These are phyloP conservation scores for Epichloe hybrida DNA, from an alignment of 2,329 filamentous ascomycete species.

Conservation along the genomic window DNA sequence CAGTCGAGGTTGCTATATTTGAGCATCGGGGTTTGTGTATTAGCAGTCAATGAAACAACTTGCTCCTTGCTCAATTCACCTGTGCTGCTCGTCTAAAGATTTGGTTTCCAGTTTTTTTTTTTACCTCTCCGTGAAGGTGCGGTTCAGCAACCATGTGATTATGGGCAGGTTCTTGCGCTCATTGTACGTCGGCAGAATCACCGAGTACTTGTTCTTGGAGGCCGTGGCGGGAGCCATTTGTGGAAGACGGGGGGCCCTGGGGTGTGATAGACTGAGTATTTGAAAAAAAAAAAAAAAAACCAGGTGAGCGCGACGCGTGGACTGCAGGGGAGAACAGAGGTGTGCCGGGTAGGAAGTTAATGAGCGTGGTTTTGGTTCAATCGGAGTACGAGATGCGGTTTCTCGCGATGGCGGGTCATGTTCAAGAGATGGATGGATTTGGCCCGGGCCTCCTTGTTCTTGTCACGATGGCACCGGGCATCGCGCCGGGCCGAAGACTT, in stretches of 20 bases:
- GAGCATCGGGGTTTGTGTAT: background rate
- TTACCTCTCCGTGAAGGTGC: slow-evolving; percentile 80
- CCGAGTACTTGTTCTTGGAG: slow-evolving; percentile 68
- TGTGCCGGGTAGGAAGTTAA: slow-evolving; percentile 6
- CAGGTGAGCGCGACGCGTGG: background rate
- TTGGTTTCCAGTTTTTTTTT: slow-evolving; percentile 12
- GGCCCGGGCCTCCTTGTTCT: background rate
- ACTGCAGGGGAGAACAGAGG: background rate
- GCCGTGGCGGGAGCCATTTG: slow-evolving; percentile 34
- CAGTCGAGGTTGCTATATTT: slow-evolving; percentile 71
- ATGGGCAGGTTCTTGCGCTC: slow-evolving; percentile 95
- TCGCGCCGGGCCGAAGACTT: background rate
- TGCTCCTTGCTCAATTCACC: background rate
- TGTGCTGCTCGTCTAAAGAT: background rate
- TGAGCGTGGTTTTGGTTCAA: slow-evolving; percentile 13
- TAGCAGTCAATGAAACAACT: background rate
- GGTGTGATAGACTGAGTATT: background rate
- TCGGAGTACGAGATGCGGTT: slow-evolving; percentile 5
- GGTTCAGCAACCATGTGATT: slow-evolving; percentile 85
- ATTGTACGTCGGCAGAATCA: slow-evolving; percentile 97
- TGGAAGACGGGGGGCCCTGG: background rate
- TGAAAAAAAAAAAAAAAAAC: too few species aligned
- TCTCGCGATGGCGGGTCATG: background rate
- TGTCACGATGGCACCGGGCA: background rate
- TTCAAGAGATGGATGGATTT: background rate